Conservation (phyloP, 163 green algal genomes). For the Scenedesmus sp. region DNA sequence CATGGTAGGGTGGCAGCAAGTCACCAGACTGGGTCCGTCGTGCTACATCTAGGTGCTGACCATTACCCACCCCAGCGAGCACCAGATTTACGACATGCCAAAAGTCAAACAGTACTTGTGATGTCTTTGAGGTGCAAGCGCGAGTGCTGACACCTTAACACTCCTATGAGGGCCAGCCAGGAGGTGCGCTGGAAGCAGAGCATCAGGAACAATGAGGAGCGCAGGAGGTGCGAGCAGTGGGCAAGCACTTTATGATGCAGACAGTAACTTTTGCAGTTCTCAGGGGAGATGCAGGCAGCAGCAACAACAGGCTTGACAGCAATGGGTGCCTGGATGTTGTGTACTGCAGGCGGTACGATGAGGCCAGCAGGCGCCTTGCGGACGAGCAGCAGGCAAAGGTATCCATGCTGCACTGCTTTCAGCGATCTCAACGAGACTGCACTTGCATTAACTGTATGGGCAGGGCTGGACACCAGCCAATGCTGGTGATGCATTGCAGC, state of each 20-base stretch:
- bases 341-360: constrained; percentile 60
- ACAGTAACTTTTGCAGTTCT: background rate
- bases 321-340: background rate
- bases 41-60: background rate
- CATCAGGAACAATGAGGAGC: constrained; percentile 44
- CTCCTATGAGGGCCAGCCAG: constrained; percentile 40
- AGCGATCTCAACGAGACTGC: background rate
- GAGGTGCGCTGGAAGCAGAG: constrained; percentile 50
- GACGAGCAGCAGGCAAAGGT: constrained; percentile 60
- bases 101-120: background rate
- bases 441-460: background rate
- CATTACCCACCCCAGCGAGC: background rate
- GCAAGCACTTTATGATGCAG: background rate
- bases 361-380: constrained; percentile 48
- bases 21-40: background rate
- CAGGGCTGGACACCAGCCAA: background rate
- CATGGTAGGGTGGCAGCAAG: background rate
- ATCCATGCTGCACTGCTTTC: background rate
- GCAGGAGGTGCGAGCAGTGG: constrained; percentile 26
- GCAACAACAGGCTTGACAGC: background rate
- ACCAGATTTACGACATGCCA: background rate
- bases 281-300: background rate
- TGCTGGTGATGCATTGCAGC: no score
- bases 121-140: background rate
- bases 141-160: background rate